phyloP scores from a whole-genome alignment of 345 rosid genomes.

The Schrenkiella parvula region DNA sequence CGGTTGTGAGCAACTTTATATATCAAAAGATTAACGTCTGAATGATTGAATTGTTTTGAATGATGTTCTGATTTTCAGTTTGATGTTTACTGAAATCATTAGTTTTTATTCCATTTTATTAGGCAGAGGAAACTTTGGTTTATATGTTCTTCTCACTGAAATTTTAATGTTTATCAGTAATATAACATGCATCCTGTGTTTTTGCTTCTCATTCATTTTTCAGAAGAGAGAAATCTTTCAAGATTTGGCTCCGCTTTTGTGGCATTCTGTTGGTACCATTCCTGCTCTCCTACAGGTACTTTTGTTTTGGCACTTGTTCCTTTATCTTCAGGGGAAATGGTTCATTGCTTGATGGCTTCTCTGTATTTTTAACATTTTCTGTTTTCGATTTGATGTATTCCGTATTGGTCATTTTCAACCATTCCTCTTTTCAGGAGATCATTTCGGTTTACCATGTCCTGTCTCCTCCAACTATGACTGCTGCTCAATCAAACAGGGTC shows the following conservation, averaged over 20 bases:
- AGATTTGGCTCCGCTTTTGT: slow-evolving; percentile 46
- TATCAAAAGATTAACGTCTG: background rate
- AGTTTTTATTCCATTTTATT: background rate
- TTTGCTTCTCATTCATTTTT: background rate
- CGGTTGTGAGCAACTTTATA: background rate
- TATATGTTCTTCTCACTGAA: background rate
- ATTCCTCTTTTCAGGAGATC: slow-evolving; percentile 44
- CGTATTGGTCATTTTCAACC: background rate
- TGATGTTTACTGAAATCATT: background rate
- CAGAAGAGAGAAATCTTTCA: slow-evolving; percentile 37
- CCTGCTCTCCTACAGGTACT: slow-evolving; percentile 43
- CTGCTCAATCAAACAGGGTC: slow-evolving; percentile 28
- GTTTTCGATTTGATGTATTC: slow-evolving; percentile 4
- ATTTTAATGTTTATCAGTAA: background rate
- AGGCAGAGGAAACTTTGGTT: background rate
- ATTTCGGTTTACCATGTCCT: slow-evolving; percentile 33
- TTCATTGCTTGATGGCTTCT: background rate
- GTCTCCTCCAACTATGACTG: slow-evolving; percentile 26
- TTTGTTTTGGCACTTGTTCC: background rate
- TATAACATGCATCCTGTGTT: slow-evolving; percentile 12
- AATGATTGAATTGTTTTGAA: background rate
- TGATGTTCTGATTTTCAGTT: background rate
- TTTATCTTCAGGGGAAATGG: background rate
- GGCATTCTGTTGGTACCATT: slow-evolving; percentile 49
- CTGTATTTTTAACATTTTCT: background rate